Evolutionary conservation across 2,329 filamentous ascomycete genomes (phyloP), one percentile per base, ranked within the genome.

Genomic region (Hymenoscyphus scutula): DNA sequence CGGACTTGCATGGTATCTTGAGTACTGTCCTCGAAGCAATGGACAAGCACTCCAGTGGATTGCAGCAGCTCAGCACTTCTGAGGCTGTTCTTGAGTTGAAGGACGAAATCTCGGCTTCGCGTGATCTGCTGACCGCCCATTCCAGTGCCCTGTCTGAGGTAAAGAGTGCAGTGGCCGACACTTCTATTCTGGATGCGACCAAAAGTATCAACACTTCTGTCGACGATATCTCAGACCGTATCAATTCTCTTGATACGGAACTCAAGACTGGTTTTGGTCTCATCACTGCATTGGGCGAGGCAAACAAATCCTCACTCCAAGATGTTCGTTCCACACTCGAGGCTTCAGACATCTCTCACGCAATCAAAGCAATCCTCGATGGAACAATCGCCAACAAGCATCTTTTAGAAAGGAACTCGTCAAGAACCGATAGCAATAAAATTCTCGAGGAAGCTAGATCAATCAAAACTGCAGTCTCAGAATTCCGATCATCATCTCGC

Each of bases 391-490:
- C 30, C 7, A 51, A 38, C 27, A 57, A 55, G n/a, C 17, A 23
- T 32, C 32, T 56, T n/a, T 30, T 61, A 23, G 59, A 48, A 34
- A 48, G 32, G 10, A 29, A n/a, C 27, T 27, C 59, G 4, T 34
- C 53, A 30, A 58, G 30, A 34, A 32, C 55, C 27, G 56, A 60
- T 45, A 32, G 41, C 3, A 19, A 38, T 13, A 51, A 62, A 19
- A 62, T 64, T 15, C 37, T 64, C 15, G 55, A 37, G 34, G 30
- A 57, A 27, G 55, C 34, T 38, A 30, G 19, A 17, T 19, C 55
- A 23, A 51, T 58, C 27, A 58, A 58, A 38, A 27, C 23, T 10
- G 56, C 13, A 4, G 13, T 58, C 37, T 37, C 56, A 15, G 23
- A 62, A 29, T 30, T 37, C 11, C 34, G 53, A 41, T 25, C 34